Percentiles rank a stretch among this genome's conserved stretches.
These are phyloP conservation scores for Bromus sterilis DNA, from an alignment of 176 grass and related monocot species.

Conservation along the genomic window DNA sequence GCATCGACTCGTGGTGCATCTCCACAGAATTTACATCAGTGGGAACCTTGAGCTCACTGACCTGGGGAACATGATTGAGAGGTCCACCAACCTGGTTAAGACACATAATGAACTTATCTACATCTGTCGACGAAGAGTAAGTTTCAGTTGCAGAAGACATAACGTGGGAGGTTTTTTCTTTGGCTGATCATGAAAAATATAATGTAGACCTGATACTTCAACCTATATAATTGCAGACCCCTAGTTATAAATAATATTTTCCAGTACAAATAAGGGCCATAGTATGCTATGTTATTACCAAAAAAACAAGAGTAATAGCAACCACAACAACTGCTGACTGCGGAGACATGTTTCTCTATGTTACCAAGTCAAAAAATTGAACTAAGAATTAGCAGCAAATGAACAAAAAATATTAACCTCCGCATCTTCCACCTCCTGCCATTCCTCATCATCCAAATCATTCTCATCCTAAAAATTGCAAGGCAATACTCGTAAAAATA, in stretches of 20 bases:
- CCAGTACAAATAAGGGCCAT: neutral
- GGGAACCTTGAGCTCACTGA: neutral
- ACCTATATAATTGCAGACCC: neutral
- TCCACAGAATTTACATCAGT: conserved; percentile 73
- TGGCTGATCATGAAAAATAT: neutral
- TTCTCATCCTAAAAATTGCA: neutral
- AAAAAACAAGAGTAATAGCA: neutral
- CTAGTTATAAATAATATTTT: neutral
- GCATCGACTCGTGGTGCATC: conserved; percentile 64
- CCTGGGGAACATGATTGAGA: too few relatives aligned
- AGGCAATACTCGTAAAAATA: neutral
- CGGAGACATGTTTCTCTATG: neutral
- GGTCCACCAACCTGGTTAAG: too few relatives aligned
- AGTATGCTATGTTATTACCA: neutral
- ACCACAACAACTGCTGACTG: neutral
- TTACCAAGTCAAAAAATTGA: neutral
- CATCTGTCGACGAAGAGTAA: too few relatives aligned
- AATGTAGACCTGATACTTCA: too few relatives aligned
- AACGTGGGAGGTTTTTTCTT: neutral
- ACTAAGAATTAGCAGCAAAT: neutral
- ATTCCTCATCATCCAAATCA: neutral
- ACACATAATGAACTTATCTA: too few relatives aligned
- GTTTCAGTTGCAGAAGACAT: neutral
- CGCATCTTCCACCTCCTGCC: neutral
- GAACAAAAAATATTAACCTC: neutral